Evolutionary conservation across 2,329 filamentous ascomycete species (phyloP), one percentile per base, ranked within the genome.

Genomic region (Neofusicoccum umdonicola): DNA sequence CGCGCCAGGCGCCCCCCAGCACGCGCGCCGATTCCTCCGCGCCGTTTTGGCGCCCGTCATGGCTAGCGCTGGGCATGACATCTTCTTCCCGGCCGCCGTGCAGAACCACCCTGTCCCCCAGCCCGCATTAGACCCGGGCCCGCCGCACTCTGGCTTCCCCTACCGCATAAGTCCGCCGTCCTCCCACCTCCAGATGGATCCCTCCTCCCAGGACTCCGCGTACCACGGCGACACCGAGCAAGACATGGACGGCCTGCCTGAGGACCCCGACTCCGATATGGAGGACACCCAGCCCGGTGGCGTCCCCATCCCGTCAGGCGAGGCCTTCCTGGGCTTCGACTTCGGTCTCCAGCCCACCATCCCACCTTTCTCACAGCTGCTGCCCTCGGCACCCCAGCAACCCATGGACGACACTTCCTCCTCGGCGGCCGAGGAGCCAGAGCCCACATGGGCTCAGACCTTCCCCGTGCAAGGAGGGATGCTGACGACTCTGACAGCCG

Each of bases 231-330:
- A 50, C 31, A 54, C 31, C 27, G 64, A 57, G 42, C 9, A 41
- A 7, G 44, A 63, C 8, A n/a, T 50, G 31, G 62, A 62, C 31
- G 63, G 8, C 62, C 13, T 37, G 17, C 65, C 27, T 11, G 63
- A 65, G 11, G 66, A 65, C 27, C 39, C 58, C 15, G 66, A 65
- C 27, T 66, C 57, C 11, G 62, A 63, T 47, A 52, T 61, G 42
- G 66, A 66, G 12, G 66, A 67, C 27, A 58, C 57, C 13, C 47
- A 62, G 31, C 35, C 52, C 3, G 60, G 60, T 19, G 66, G 64
- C 39, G 61, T 66, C 4, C 48, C 61, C 13, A 41, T 64, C 8
- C 48, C 61, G 7, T 34, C 54, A 31, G 22, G 22, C 5, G 54
- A 34, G 11, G 3, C 19, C 54, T 57, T 42, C 39, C n/a, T 35